Conservation (phyloP, 345 rosid species). For the Draba incana region DNA sequence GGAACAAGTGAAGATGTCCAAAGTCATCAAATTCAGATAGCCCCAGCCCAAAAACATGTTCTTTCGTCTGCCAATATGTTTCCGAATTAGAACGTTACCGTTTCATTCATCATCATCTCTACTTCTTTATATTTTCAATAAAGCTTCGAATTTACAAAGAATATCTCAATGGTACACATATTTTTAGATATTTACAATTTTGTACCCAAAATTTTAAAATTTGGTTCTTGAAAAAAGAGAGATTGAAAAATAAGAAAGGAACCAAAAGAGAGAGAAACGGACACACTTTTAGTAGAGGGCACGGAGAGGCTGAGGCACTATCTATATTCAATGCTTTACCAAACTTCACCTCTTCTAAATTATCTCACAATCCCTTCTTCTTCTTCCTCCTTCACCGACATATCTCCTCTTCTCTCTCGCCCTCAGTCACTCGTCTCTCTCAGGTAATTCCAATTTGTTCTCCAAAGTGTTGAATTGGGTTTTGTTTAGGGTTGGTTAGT, state of each 20-base stretch:
- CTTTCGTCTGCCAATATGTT: neutral
- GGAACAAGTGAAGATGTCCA: neutral
- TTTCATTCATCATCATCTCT: neutral
- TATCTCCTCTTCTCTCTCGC: neutral
- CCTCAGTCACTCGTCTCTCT: too few relatives aligned
- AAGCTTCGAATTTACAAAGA: constrained; percentile 1
- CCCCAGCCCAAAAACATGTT: constrained; percentile 11
- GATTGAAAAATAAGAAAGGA: constrained; percentile 38
- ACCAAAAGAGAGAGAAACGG: constrained; percentile 26
- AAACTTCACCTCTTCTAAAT: constrained; percentile 47
- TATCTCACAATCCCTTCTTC: constrained; percentile 39
- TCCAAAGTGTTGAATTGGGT: neutral
- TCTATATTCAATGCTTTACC: constrained; percentile 75
- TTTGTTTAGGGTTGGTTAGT: too few relatives aligned
- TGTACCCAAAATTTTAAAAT: neutral
- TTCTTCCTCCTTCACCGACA: constrained; percentile 42
- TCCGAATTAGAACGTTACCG: neutral
- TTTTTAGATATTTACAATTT: too few relatives aligned
- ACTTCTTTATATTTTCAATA: neutral
- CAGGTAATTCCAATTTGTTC: constrained; percentile 14
- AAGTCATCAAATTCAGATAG: neutral
- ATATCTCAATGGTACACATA: neutral
- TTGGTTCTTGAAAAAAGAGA: constrained; percentile 20
- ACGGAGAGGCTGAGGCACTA: constrained; percentile 27
- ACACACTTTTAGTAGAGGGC: constrained; percentile 35